Conservation (phyloP, 352 stramenopile genomes). For the Phytophthora pistaciae region DNA sequence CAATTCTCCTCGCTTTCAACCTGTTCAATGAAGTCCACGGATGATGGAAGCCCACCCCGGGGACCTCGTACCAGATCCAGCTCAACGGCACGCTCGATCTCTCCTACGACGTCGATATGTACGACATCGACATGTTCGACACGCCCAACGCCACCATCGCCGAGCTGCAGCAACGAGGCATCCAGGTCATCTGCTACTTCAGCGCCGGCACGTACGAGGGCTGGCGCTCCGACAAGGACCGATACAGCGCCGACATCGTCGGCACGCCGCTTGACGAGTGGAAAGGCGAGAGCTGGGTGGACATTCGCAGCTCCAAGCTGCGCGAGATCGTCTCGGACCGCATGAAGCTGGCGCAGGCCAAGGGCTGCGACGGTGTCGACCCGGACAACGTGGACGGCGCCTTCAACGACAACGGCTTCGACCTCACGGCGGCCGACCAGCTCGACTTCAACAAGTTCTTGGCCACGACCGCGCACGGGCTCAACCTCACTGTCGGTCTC, state of each 20-base stretch:
- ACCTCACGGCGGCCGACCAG: slow-evolving; percentile 45
- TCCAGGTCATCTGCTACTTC: slow-evolving; percentile 71
- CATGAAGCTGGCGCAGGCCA: slow-evolving; percentile 52
- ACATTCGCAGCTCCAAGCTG: slow-evolving; percentile 42
- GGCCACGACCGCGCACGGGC: slow-evolving; percentile 43
- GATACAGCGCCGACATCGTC: slow-evolving; percentile 49
- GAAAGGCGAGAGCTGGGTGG: slow-evolving; percentile 50
- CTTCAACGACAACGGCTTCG: slow-evolving; percentile 46
- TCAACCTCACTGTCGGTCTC: slow-evolving; percentile 55
- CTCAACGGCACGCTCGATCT: slow-evolving; percentile 43
- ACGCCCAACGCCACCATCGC: slow-evolving; percentile 39
- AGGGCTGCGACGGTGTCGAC: slow-evolving; percentile 66
- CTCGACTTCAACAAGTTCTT: slow-evolving; percentile 64
- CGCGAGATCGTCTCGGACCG: slow-evolving; percentile 51
- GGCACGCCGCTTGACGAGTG: slow-evolving; percentile 38
- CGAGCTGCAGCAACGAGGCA: slow-evolving; percentile 30
- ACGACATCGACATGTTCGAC: slow-evolving; percentile 55
- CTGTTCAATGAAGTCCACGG: neutral
- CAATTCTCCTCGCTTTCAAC: too few relatives aligned
- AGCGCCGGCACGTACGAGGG: slow-evolving; percentile 60
- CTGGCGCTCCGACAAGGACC: slow-evolving; percentile 54
- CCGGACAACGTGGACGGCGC: slow-evolving; percentile 66
- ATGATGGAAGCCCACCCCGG: slow-evolving; percentile 51
- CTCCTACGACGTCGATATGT: slow-evolving; percentile 41
- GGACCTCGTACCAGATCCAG: slow-evolving; percentile 53